phyloP scores from a whole-genome alignment of 192 early-diverging fungal species.

The Coemansia sp. region DNA sequence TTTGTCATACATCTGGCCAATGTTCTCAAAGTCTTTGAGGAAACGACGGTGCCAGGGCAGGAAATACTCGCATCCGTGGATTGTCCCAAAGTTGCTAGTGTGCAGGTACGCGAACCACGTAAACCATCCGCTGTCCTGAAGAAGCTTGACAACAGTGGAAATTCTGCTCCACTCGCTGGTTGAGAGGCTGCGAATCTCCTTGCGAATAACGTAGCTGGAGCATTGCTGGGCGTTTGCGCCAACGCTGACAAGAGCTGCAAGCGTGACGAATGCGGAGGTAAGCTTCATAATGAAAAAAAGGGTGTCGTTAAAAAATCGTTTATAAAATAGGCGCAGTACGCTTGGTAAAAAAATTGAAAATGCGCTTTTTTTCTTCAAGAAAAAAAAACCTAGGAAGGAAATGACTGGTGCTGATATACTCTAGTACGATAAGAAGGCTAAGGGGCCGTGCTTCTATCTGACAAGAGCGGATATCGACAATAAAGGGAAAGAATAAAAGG shows the following conservation, averaged over 20 bases:
- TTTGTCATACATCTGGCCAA: slow-evolving; percentile 31
- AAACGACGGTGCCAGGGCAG: slow-evolving; percentile 56
- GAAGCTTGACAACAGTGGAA: slow-evolving; percentile 13
- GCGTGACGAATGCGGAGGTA: slow-evolving; percentile 34
- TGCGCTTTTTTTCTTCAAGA: neutral
- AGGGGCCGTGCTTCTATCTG: neutral
- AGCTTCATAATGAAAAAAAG: slow-evolving; percentile 44
- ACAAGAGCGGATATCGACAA: neutral
- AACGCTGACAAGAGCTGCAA: slow-evolving; percentile 36
- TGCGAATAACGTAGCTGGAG: slow-evolving; percentile 24
- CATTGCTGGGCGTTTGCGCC: slow-evolving; percentile 41
- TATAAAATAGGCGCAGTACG: slow-evolving; percentile 5
- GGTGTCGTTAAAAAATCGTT: slow-evolving; percentile 1
- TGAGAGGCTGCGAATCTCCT: slow-evolving; percentile 52
- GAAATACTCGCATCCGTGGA: slow-evolving; percentile 53
- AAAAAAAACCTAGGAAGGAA: slow-evolving; percentile 8
- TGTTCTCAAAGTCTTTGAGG: slow-evolving; percentile 51
- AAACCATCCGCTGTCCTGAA: slow-evolving; percentile 45
- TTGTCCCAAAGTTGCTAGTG: slow-evolving; percentile 24
- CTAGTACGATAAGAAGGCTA: slow-evolving; percentile 2
- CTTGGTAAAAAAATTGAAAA: slow-evolving; percentile 5
- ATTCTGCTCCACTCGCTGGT: slow-evolving; percentile 32
- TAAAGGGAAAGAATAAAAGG: slow-evolving; percentile 10
- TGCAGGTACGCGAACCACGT: slow-evolving; percentile 47
- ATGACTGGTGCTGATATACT: neutral